Percentiles rank a stretch among this genome's conserved stretches.
Evolutionary conservation across 306 rosid species (phyloP).

Genomic region (Inga leiocalycina): DNA sequence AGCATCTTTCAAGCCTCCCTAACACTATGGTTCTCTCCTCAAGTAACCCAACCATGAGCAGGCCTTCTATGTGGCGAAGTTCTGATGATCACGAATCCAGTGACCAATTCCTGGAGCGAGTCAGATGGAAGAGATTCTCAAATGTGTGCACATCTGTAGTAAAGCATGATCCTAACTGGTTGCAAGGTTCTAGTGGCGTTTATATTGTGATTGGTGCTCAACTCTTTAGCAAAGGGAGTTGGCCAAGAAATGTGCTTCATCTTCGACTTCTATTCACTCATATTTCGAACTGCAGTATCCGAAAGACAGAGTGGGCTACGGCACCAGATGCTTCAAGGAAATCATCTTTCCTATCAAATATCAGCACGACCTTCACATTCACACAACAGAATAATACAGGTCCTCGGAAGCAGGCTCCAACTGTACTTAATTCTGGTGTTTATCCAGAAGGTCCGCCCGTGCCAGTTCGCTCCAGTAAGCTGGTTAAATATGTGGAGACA

Average conservation of each 20-base stretch:
- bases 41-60: slow-evolving; percentile 37
- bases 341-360: slow-evolving; percentile 76
- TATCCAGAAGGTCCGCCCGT: slow-evolving; percentile 89
- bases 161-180: slow-evolving; percentile 84
- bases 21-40: slow-evolving; percentile 62
- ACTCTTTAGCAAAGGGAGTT: slow-evolving; percentile 74
- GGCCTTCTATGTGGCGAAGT: slow-evolving; percentile 68
- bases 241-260: slow-evolving; percentile 91
- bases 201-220: slow-evolving; percentile 92
- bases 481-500: slow-evolving; percentile 74
- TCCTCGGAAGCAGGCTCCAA: slow-evolving; percentile 69
- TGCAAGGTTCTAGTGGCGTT: slow-evolving; percentile 67
- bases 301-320: slow-evolving; percentile 77
- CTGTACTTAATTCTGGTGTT: slow-evolving; percentile 79
- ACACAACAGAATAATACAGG: slow-evolving; percentile 66
- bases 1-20: slow-evolving; percentile 92
- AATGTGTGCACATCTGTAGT: slow-evolving; percentile 82
- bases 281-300: slow-evolving; percentile 71
- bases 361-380: slow-evolving; percentile 91
- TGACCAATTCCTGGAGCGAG: slow-evolving; percentile 68
- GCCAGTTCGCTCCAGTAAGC: slow-evolving; percentile 61
- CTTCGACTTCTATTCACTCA: slow-evolving; percentile 76
- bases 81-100: slow-evolving; percentile 66
- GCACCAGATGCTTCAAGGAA: slow-evolving; percentile 78
- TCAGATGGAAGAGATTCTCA: slow-evolving; percentile 90